Base-by-base conservation (phyloP, 2,329 filamentous ascomycete species). In the Ambrosiella beaveri region DNA sequence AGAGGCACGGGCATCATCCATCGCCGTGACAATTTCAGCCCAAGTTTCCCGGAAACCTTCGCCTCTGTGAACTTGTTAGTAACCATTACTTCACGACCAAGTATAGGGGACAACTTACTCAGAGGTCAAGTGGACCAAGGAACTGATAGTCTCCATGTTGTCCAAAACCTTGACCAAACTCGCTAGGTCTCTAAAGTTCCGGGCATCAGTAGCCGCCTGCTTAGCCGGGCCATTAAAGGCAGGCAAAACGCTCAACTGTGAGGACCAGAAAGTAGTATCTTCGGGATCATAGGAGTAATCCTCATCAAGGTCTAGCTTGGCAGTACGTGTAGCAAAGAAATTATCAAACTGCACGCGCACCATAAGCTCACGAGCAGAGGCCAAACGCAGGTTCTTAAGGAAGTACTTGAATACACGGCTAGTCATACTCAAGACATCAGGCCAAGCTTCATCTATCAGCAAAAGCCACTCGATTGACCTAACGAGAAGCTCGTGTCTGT, bases 381-480 rank as follows among this genome's bases (percentile, higher is more conserved):
- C 72, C 6, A 83, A 68, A 55, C 75, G 74, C 62, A 73, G 71
- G 52, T 73, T 68, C 64, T 88, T 78, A 52, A 95, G 76, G 65
- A 96, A 89, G 61, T 84, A 82, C 65, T 86, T 86, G 71, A 95
- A 88, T n/a, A 90, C 78, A 64, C 81, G 77, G 37, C 80, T 79
- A 47, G 88, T 82, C 58, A 81, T 75, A 15, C 73, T 70, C 64
- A 91, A 87, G 19, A 87, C 82, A 59, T 84, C 75, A 13, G 77
- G 73, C 83, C 85, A 90, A 57, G 86, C 77, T 11, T 79, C 84
- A 54, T 85, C 80, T 7, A 91, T 78, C 58, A 87, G 76, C 59
- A 87, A 72, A 67, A 91, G 83, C 90, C 91, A 97, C 66, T 94
- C 86, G 60, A 96, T 71, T 41, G 86, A 82, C 59, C 85, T 79